Percentiles rank a stretch among this genome's conserved stretches.
Conservation (phyloP, 2,329 filamentous ascomycete species). For the Ophioceras dolichostomum region DNA sequence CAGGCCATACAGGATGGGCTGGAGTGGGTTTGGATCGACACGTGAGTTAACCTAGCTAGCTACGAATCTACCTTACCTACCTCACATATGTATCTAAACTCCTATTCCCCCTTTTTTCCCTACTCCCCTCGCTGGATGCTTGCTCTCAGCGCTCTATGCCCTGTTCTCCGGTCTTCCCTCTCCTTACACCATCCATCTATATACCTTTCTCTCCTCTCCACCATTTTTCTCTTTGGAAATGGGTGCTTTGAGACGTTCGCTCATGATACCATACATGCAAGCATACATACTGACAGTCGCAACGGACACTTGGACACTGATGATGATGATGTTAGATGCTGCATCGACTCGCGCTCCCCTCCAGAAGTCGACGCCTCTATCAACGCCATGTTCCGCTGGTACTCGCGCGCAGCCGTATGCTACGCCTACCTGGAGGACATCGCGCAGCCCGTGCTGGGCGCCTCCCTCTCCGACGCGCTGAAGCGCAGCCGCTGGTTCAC, state of each 20-base stretch:
- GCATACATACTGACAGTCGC: no score
- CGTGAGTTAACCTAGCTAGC: conserved; percentile 1
- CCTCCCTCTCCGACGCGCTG: not conserved
- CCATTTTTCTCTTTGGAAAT: no score
- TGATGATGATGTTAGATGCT: no score
- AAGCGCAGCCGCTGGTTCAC: conserved; percentile 6
- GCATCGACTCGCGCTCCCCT: conserved; percentile 2
- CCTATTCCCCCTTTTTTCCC: not conserved
- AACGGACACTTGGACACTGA: no score
- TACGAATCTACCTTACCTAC: no score
- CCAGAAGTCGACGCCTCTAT: conserved; percentile 4
- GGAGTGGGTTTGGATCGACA: conserved; percentile 3
- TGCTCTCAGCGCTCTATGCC: not conserved
- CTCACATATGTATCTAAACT: no score
- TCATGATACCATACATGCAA: no score
- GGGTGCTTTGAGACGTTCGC: no score
- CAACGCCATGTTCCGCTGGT: conserved; percentile 7
- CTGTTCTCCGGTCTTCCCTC: no score
- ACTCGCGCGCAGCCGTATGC: conserved; percentile 3
- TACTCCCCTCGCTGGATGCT: not conserved
- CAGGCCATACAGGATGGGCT: conserved; percentile 3
- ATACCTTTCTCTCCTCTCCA: no score
- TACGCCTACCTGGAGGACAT: conserved; percentile 7
- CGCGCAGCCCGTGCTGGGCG: conserved; percentile 2
- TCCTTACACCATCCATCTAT: no score